Conservation (phyloP, 2,329 filamentous ascomycete species). For the Fusarium paranaense region DNA sequence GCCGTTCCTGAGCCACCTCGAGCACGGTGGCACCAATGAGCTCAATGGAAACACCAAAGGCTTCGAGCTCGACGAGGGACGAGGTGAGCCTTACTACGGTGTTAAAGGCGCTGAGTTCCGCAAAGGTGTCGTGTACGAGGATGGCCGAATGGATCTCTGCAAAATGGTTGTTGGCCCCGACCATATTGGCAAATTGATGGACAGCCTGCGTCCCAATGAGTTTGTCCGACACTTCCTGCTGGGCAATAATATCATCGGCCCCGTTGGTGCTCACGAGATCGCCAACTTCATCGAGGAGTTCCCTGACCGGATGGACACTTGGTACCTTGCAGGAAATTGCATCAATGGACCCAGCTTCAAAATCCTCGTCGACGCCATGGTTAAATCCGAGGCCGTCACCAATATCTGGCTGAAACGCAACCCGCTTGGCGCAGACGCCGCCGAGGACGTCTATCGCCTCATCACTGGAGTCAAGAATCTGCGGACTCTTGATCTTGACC, state of each 20-base stretch:
- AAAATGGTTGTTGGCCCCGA: constrained; percentile 66
- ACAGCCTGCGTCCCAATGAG: constrained; percentile 58
- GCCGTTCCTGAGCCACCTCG: constrained; percentile 50
- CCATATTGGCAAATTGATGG: constrained; percentile 62
- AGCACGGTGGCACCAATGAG: constrained; percentile 46
- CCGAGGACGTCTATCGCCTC: constrained; percentile 56
- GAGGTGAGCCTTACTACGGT: constrained; percentile 52
- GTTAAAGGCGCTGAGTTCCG: constrained; percentile 51
- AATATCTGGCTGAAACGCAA: constrained; percentile 68
- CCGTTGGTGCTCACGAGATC: constrained; percentile 58
- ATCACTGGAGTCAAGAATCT: constrained; percentile 57
- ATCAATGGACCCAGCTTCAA: constrained; percentile 58
- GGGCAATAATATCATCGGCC: constrained; percentile 67
- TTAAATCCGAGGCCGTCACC: constrained; percentile 56
- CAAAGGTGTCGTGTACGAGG: constrained; percentile 60
- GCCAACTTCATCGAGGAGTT: constrained; percentile 58
- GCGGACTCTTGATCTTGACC: constrained; percentile 64
- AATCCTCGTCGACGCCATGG: constrained; percentile 58
- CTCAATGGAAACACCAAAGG: constrained; percentile 40
- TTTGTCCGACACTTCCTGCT: constrained; percentile 64
- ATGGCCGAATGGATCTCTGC: constrained; percentile 66
- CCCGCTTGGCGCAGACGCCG: constrained; percentile 56
- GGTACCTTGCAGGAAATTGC: constrained; percentile 67
- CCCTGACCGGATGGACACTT: constrained; percentile 63
- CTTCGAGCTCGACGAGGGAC: constrained; percentile 48